Conservation (phyloP, 306 rosid species). For the Prunus dulcis region DNA sequence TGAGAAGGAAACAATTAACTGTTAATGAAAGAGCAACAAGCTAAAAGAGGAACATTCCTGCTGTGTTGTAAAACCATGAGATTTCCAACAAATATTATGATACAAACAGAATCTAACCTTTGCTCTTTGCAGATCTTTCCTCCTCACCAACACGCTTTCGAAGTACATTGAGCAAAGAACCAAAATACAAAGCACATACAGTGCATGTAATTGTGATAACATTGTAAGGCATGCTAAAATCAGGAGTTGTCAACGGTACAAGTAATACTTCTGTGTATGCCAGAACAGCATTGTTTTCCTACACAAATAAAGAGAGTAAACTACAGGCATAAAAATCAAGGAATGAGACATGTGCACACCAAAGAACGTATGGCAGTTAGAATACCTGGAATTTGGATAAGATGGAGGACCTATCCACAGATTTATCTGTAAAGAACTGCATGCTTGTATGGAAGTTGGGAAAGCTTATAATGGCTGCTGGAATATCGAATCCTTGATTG, state of each 20-base stretch:
- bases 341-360: not conserved
- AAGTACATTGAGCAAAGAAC: slow-evolving; percentile 81
- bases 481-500: slow-evolving; percentile 94
- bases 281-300: slow-evolving; percentile 65
- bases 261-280: slow-evolving; percentile 86
- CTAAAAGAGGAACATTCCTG: not conserved
- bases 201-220: slow-evolving; percentile 95
- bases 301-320: slow-evolving; percentile 28
- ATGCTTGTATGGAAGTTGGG: slow-evolving; percentile 60
- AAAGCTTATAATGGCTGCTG: slow-evolving; percentile 87
- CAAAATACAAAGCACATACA: slow-evolving; percentile 82
- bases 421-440: slow-evolving; percentile 41
- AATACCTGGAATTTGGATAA: slow-evolving; percentile 71
- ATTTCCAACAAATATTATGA: not conserved
- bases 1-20: not conserved
- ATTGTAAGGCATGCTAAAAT: slow-evolving; percentile 97
- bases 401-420: slow-evolving; percentile 54
- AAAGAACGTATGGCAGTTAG: slow-evolving; percentile 3
- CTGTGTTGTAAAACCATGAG: not conserved
- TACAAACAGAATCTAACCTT: slow-evolving; percentile 43
- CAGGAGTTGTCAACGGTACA: slow-evolving; percentile 92
- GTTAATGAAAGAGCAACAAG: not conserved
- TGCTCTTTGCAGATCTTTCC: slow-evolving; percentile 60
- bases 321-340: not conserved
- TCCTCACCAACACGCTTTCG: slow-evolving; percentile 81